phyloP scores from a whole-genome alignment of 768 basidiomycete species.

The Lyophyllum shimeji region DNA sequence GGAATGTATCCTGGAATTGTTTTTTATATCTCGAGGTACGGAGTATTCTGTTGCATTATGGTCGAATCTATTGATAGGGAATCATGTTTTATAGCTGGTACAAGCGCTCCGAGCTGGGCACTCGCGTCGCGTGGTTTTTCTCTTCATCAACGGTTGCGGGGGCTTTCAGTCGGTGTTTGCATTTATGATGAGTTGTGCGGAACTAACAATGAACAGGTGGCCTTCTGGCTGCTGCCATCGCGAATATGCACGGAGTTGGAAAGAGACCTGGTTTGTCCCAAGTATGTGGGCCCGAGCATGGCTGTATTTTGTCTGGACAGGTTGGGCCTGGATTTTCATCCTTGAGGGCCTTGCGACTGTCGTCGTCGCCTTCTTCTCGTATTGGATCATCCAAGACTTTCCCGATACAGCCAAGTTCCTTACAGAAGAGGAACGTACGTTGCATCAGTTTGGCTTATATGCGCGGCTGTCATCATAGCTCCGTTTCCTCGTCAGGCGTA shows the following conservation, averaged over 20 bases:
- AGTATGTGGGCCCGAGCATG: constrained; percentile 27
- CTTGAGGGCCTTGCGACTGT: constrained; percentile 73
- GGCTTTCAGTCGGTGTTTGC: constrained; percentile 55
- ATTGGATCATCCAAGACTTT: constrained; percentile 77
- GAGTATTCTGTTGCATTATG: background rate
- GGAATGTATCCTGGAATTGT: constrained; percentile 56
- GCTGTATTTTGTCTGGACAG: constrained; percentile 16
- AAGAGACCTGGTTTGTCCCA: constrained; percentile 54
- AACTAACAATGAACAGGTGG: constrained; percentile 42
- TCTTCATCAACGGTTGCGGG: constrained; percentile 79
- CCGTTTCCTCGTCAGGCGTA: constrained; percentile 36
- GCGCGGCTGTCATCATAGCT: background rate
- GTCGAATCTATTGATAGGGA: background rate
- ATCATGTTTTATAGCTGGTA: constrained; percentile 61
- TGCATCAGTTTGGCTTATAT: background rate
- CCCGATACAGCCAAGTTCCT: constrained; percentile 76
- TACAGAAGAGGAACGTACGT: constrained; percentile 57
- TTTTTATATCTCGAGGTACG: constrained; percentile 60
- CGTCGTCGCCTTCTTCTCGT: constrained; percentile 55
- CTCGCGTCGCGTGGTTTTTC: constrained; percentile 74
- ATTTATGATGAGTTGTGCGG: background rate
- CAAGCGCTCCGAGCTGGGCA: constrained; percentile 71
- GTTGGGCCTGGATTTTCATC: constrained; percentile 75
- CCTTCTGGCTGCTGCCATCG: constrained; percentile 63
- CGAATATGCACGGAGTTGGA: constrained; percentile 69